A percentile compares a stretch with the other conserved stretches of the same genome.
These are phyloP conservation scores for Quercus robur DNA, from an alignment of 306 rosid species.

Conservation along the genomic window DNA sequence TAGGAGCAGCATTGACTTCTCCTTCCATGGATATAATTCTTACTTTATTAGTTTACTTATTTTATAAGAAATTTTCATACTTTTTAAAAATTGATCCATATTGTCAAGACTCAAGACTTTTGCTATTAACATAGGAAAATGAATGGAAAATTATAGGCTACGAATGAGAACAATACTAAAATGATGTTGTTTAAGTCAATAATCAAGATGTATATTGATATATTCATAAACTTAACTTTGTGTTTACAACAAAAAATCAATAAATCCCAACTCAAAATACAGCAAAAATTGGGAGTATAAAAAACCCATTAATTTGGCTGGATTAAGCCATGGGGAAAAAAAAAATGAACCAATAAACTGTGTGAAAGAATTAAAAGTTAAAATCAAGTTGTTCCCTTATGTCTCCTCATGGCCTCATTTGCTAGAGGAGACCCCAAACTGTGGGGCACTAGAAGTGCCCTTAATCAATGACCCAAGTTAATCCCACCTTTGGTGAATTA, in stretches of 20 bases:
- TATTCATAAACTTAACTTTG: background rate
- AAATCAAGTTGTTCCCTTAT: constrained; percentile 12
- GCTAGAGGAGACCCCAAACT: background rate
- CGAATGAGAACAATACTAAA: background rate
- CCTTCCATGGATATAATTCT: background rate
- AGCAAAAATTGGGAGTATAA: constrained; percentile 5
- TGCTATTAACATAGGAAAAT: background rate
- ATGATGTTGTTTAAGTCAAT: background rate
- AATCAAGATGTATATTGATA: background rate
- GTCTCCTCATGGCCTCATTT: background rate
- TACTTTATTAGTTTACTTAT: background rate
- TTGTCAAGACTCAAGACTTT: too few relatives aligned
- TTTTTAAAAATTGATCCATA: too few relatives aligned
- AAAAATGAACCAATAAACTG: constrained; percentile 17
- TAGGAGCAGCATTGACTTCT: too few relatives aligned
- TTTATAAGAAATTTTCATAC: background rate
- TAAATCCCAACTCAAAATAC: constrained; percentile 10
- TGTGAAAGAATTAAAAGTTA: background rate
- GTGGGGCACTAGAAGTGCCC: background rate
- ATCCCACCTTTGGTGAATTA: background rate
- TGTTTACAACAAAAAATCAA: constrained; percentile 15
- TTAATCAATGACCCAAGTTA: background rate
- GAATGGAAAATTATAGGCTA: background rate
- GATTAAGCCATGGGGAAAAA: background rate
- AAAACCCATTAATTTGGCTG: background rate